These are phyloP conservation scores for Hypoxylon trugodes DNA, from an alignment of 495 filamentous ascomycete species.

Conservation along the genomic window DNA sequence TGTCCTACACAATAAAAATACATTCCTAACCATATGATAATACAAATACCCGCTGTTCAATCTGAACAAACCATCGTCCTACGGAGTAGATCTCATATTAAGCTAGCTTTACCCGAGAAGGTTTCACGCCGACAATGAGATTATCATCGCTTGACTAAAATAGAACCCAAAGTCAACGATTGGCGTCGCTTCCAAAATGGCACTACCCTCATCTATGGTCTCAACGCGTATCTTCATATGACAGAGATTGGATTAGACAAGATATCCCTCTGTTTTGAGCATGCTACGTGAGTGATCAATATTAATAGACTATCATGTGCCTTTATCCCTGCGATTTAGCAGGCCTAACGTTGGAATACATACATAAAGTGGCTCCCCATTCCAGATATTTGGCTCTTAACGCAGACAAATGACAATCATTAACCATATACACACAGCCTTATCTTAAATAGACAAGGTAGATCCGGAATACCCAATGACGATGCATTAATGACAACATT, in stretches of 20 bases:
- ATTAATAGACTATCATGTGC: conserved; percentile 10
- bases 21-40: too few species aligned
- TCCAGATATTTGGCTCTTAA: conserved; percentile 3
- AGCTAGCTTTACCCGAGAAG: too few species aligned
- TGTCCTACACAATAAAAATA: too few species aligned
- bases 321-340: neutral
- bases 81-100: too few species aligned
- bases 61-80: too few species aligned
- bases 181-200: too few species aligned
- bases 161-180: too few species aligned
- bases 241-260: conserved; percentile 4
- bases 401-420: conserved; percentile 9
- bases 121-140: too few species aligned
- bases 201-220: neutral
- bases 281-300: conserved; percentile 15
- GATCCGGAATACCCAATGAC: conserved; percentile 10
- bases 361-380: neutral
- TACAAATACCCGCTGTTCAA: too few species aligned
- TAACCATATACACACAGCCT: neutral
- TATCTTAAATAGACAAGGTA: conserved; percentile 5
- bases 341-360: neutral
- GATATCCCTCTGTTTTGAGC: neutral
- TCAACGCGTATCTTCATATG: neutral
- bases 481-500: neutral
- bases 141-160: too few species aligned